Percentiles rank a stretch among this genome's conserved stretches.
These are phyloP conservation scores for Lippia alba DNA, from an alignment of 305 asterid species.

Conservation along the genomic window DNA sequence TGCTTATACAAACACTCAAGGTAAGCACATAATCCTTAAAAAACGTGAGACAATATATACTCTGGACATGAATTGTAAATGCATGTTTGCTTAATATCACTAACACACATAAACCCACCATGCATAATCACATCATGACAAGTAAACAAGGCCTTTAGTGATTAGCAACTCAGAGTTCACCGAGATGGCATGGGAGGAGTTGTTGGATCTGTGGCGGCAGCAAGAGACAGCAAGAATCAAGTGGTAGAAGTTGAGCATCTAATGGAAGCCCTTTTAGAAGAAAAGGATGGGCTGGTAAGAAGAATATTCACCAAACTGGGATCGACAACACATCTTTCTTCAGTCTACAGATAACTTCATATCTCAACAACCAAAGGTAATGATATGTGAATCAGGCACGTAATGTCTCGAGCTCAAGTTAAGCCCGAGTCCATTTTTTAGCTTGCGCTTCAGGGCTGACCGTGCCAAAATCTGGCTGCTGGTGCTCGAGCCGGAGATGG, in stretches of 20 bases:
- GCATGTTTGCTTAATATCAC: too few relatives aligned
- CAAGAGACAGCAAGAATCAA: conserved; percentile 68
- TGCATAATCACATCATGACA: too few relatives aligned
- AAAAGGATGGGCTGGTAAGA: conserved; percentile 91
- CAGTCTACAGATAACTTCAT: conserved; percentile 80
- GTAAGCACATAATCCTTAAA: too few relatives aligned
- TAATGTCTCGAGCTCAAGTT: too few relatives aligned
- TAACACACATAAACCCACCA: too few relatives aligned
- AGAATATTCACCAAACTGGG: conserved; percentile 90
- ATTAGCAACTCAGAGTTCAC: conserved; percentile 71
- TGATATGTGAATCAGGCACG: neutral
- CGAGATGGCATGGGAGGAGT: conserved; percentile 88
- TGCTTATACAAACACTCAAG: too few relatives aligned
- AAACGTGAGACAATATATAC: too few relatives aligned
- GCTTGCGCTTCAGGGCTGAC: too few relatives aligned
- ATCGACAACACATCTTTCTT: conserved; percentile 81
- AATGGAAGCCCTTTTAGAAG: conserved; percentile 88
- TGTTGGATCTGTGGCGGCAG: conserved; percentile 70
- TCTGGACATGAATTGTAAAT: too few relatives aligned
- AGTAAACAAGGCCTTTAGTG: conserved; percentile 16
- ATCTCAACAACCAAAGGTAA: conserved; percentile 75
- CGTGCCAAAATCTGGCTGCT: too few relatives aligned
- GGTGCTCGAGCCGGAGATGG: too few relatives aligned
- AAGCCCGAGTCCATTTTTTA: too few relatives aligned
- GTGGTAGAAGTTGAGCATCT: conserved; percentile 92